Evolutionary conservation across 371 early-diverging fungal species (phyloP), one percentile per base, ranked within the genome.

Genomic region (Mucor indicus): DNA sequence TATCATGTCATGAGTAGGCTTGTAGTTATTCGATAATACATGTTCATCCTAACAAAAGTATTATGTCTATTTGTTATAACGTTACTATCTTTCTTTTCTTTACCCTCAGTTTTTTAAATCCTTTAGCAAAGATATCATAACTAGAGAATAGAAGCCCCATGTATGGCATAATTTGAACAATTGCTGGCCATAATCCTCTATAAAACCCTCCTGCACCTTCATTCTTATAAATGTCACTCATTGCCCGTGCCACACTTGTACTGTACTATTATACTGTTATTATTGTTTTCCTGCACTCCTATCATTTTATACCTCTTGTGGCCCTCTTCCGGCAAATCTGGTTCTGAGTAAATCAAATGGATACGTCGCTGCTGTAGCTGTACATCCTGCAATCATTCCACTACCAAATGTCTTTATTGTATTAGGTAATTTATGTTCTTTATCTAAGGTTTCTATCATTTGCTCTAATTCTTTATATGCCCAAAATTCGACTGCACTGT

Each of bases 271-370:
- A 8, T 12, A 12, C 12, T 29, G 12, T 29, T 8, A 29, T 29
- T 29, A 12, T 8, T 8, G 6, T 13, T 9, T 33, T 33, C 4
- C 9, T 13, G 9, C n/a, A 9, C 35, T 33, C 30, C 30, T 8
- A 8, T 33, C 35, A 15, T 9, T 9, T 69, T 32, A 15, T 76
- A 45, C 57, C 79, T 67, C 76, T 78, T 16, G 56, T 53, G 20
- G 68, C 55, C 19, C 83, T 84, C 57, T 93, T n/a, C 79, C 78
- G 4, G 94, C 92, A 69, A 96, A 96, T 23, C 95, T 75, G 1
- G 98, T 97, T 42, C 98, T 80, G 27, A 97, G 66, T 16, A 96
- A 72, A 73, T 97, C 98, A 44, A 97, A 85, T 10, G 98, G 96
- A 70, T 95, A 97, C 8, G 97, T 92, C 0, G 63, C 54, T 1